These are phyloP conservation scores for Salmacisia buchloeana DNA, from an alignment of 1,284 basidiomycete species.

Conservation along the genomic window DNA sequence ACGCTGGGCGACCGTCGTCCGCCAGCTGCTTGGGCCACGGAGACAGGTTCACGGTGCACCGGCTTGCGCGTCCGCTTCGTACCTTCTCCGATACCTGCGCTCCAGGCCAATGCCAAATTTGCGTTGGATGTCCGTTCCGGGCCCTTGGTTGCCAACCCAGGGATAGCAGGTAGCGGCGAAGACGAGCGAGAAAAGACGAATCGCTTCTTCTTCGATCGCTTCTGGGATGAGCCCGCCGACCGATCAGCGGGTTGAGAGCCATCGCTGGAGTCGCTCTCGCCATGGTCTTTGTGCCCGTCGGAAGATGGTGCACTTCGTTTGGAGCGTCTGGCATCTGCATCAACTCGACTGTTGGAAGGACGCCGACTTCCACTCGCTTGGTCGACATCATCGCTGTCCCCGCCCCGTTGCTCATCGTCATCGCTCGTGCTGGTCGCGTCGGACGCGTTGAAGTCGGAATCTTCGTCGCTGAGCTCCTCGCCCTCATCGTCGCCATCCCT, in stretches of 20 bases:
- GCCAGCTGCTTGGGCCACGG: conserved; percentile 13
- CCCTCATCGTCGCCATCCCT: background rate
- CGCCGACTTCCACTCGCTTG: background rate
- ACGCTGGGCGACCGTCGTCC: conserved; percentile 18
- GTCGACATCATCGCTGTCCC: background rate
- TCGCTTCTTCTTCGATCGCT: conserved; percentile 3
- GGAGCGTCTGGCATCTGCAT: background rate
- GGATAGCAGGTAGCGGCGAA: conserved; percentile 14
- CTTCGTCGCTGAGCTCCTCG: background rate
- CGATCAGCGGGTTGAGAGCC: background rate
- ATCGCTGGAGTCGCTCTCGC: background rate
- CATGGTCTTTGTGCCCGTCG: no score
- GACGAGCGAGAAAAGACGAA: conserved; percentile 4
- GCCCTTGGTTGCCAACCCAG: conserved; percentile 44
- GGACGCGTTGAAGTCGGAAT: background rate
- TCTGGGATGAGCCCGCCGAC: background rate
- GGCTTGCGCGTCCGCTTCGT: conserved; percentile 39
- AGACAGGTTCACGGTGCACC: conserved; percentile 26
- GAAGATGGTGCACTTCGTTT: background rate
- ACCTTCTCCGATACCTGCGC: conserved; percentile 34
- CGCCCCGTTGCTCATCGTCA: no score
- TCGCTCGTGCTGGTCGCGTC: no score
- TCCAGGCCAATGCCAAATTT: conserved; percentile 48
- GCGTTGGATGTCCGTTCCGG: conserved; percentile 45
- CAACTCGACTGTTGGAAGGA: background rate